These are phyloP conservation scores for Venturia pyrina DNA, from an alignment of 2,329 filamentous ascomycete genomes.

Conservation along the genomic window DNA sequence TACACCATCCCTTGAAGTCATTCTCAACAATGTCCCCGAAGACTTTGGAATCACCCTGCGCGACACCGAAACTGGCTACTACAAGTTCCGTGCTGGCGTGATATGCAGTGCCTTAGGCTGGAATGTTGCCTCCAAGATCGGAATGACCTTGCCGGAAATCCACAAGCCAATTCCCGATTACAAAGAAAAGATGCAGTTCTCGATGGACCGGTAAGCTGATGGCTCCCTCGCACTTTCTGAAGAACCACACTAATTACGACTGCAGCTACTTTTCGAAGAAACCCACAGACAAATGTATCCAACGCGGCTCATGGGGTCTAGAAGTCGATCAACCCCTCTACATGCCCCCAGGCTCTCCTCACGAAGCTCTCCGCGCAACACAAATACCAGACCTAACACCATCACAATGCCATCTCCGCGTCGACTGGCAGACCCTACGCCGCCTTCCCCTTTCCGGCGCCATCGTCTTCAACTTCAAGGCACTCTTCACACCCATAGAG, in stretches of 20 bases:
- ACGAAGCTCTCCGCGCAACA: slow-evolving; percentile 47
- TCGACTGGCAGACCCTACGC: slow-evolving; percentile 82
- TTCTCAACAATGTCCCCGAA: slow-evolving; percentile 72
- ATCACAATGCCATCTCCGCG: slow-evolving; percentile 57
- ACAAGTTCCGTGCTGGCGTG: slow-evolving; percentile 64
- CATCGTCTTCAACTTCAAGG: slow-evolving; percentile 83
- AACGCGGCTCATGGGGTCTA: slow-evolving; percentile 75
- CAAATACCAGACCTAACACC: slow-evolving; percentile 49
- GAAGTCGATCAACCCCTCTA: slow-evolving; percentile 68
- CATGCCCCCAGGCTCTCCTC: slow-evolving; percentile 58
- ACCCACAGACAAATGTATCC: slow-evolving; percentile 63
- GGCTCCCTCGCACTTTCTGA: background rate
- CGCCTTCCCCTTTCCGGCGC: slow-evolving; percentile 66
- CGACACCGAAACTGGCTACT: slow-evolving; percentile 60
- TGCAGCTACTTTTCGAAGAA: slow-evolving; percentile 70
- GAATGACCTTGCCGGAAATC: slow-evolving; percentile 58
- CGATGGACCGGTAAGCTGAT: slow-evolving; percentile 63
- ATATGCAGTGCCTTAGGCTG: slow-evolving; percentile 75
- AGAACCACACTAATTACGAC: slow-evolving; percentile 5
- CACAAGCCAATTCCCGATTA: slow-evolving; percentile 71
- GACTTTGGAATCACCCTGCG: slow-evolving; percentile 72
- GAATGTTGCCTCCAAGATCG: slow-evolving; percentile 67
- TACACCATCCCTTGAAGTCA: slow-evolving; percentile 56
- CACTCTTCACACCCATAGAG: slow-evolving; percentile 64
- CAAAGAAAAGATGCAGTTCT: slow-evolving; percentile 77